Base-by-base conservation (phyloP, 768 basidiomycete genomes). In the Rhodotorula sphaerocarpa region DNA sequence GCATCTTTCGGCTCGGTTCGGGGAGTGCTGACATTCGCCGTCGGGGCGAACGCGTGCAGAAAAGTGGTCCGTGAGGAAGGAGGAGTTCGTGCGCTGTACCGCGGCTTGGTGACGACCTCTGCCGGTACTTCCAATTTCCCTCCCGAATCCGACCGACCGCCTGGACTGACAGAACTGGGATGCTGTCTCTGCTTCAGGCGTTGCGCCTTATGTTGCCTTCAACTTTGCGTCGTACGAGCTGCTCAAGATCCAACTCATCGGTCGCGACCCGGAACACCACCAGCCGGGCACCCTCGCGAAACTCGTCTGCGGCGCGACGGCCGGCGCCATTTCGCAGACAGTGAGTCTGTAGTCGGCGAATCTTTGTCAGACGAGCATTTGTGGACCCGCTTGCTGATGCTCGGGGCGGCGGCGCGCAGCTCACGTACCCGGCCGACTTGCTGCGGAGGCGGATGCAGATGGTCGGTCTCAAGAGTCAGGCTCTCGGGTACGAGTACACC, bases 351-450 rank as follows among this genome's bases (percentile, higher is more conserved):
- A 5, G 23, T 14, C 27, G 4, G n/a, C 25, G 25, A n/a, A n/a
- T n/a, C n/a, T n/a, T n/a, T n/a, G n/a, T n/a, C n/a, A n/a, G n/a
- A n/a, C n/a, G n/a, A n/a, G n/a, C n/a, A n/a, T n/a, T n/a, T n/a
- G n/a, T n/a, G n/a, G n/a, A n/a, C n/a, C n/a, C n/a, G n/a, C n/a
- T n/a, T n/a, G n/a, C n/a, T n/a, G n/a, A n/a, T n/a, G n/a, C n/a
- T n/a, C n/a, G n/a, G n/a, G n/a, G n/a, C n/a, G n/a, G n/a, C n/a
- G n/a, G n/a, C n/a, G n/a, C n/a, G n/a, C 55, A 65, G 53, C 76
- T 96, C 70, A 96, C 92, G 7, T 96, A 93, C 74, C 93, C 93
- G 14, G 88, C 95, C 71, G 93, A 99, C 74, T 88, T 97, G 9
- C 76, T 97, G 61, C 81, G 93, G 50, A 81, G 93, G 64, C 93